Percentiles rank a stretch among this genome's conserved stretches.
phyloP scores from a whole-genome alignment of 2,329 filamentous ascomycete species.

The Helminthosporium solani region DNA sequence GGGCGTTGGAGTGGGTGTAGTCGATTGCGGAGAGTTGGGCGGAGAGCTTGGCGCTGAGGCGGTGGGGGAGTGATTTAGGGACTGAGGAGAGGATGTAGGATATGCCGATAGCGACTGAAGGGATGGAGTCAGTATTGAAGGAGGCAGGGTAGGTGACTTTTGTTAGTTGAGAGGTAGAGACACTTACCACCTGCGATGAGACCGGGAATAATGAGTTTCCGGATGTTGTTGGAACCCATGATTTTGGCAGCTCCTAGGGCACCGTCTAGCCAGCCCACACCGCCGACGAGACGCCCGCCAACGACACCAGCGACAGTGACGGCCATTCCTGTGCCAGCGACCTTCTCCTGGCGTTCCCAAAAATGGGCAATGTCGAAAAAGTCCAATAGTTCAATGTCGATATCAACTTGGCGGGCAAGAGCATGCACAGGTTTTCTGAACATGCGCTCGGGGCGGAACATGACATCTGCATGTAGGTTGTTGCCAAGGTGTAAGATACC shows the following conservation, averaged over 20 bases:
- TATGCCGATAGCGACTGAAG: conserved; percentile 67
- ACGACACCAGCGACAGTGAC: conserved; percentile 87
- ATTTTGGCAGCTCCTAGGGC: conserved; percentile 78
- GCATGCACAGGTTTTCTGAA: conserved; percentile 84
- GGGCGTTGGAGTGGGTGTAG: conserved; percentile 87
- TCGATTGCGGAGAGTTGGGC: conserved; percentile 78
- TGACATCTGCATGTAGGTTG: conserved; percentile 74
- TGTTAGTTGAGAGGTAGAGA: background rate
- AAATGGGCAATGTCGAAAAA: conserved; percentile 87
- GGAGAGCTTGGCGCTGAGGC: conserved; percentile 81
- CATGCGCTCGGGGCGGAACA: conserved; percentile 91
- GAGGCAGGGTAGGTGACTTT: too few relatives aligned
- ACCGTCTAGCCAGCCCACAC: conserved; percentile 86
- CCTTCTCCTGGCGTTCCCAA: conserved; percentile 89
- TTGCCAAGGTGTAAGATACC: conserved; percentile 86
- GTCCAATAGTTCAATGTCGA: conserved; percentile 85
- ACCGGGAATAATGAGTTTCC: conserved; percentile 77
- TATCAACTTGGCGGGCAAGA: conserved; percentile 79
- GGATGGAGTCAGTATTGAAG: conserved; percentile 10
- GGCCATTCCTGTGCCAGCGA: conserved; percentile 91
- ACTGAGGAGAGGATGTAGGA: conserved; percentile 85
- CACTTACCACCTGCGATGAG: conserved; percentile 74
- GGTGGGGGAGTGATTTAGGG: conserved; percentile 81
- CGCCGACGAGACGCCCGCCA: conserved; percentile 76
- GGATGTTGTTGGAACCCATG: conserved; percentile 76